Percentiles rank a stretch among this genome's conserved stretches.
Evolutionary conservation across 2,329 filamentous ascomycete species (phyloP).

Genomic region (Penicillium sp.): DNA sequence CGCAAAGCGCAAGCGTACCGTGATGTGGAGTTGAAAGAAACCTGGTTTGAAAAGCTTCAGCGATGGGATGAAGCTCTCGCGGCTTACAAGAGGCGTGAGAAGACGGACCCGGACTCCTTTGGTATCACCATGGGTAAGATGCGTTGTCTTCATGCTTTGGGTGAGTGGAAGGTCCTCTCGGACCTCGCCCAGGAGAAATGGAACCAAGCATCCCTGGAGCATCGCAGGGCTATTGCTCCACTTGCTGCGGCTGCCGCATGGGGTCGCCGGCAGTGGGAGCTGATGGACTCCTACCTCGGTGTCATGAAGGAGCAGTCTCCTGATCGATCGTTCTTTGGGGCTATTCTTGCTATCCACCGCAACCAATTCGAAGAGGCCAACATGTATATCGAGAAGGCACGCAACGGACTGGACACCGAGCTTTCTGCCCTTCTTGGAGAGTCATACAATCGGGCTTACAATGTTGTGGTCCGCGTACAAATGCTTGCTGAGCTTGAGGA

Average conservation of each 20-base stretch:
- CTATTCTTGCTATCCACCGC: constrained; percentile 89
- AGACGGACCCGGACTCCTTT: constrained; percentile 72
- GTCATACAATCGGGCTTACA: constrained; percentile 95
- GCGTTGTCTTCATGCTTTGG: constrained; percentile 93
- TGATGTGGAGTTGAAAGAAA: constrained; percentile 94
- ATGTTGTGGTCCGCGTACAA: constrained; percentile 96
- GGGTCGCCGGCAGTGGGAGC: constrained; percentile 94
- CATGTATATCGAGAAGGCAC: constrained; percentile 84
- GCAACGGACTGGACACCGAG: constrained; percentile 92
- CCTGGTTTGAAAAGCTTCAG: constrained; percentile 98
- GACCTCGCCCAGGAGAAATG: constrained; percentile 88
- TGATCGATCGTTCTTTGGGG: constrained; percentile 95
- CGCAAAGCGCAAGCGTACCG: constrained; percentile 94
- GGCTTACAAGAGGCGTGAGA: constrained; percentile 85
- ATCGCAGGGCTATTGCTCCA: constrained; percentile 87
- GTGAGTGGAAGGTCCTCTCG: constrained; percentile 94
- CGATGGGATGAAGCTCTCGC: constrained; percentile 95
- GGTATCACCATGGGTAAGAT: constrained; percentile 99
- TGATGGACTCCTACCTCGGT: constrained; percentile 95
- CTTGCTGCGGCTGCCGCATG: constrained; percentile 94
- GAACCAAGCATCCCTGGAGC: constrained; percentile 82
- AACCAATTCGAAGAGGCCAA: constrained; percentile 93
- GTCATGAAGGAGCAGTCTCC: constrained; percentile 94
- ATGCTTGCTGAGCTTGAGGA: constrained; percentile 99
- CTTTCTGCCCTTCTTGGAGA: constrained; percentile 95